Evolutionary conservation across 805 yeast species (phyloP).

Genomic region (Scheffersomyces stipitis): DNA sequence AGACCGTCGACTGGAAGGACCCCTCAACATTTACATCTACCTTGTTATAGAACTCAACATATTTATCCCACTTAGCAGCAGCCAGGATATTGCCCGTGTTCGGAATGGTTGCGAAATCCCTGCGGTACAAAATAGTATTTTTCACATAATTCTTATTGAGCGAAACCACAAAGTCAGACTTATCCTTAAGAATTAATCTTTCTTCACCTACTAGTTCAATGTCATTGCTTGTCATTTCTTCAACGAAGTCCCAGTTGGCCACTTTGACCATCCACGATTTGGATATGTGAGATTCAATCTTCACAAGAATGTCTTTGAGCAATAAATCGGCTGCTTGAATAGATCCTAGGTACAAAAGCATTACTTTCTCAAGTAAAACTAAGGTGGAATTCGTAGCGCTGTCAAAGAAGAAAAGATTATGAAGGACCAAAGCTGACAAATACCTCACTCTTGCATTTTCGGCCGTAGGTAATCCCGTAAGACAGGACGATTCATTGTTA

Average conservation of each 20-base stretch:
- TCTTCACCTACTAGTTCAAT: slow-evolving; percentile 48
- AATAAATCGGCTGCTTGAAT: slow-evolving; percentile 59
- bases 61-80: slow-evolving; percentile 1
- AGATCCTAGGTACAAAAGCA: slow-evolving; percentile 61
- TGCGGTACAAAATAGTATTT: slow-evolving; percentile 42
- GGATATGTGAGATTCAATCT: slow-evolving; percentile 53
- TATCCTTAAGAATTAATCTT: slow-evolving; percentile 44
- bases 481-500: slow-evolving; percentile 46
- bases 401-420: slow-evolving; percentile 50
- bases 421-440: slow-evolving; percentile 47
- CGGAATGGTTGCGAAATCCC: neutral
- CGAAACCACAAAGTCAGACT: slow-evolving; percentile 49
- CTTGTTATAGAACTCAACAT: slow-evolving; percentile 24
- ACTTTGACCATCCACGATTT: slow-evolving; percentile 68
- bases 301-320: slow-evolving; percentile 53
- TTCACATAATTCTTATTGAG: slow-evolving; percentile 49
- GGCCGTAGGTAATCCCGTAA: slow-evolving; percentile 24
- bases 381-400: slow-evolving; percentile 44
- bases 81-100: slow-evolving; percentile 5
- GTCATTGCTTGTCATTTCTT: slow-evolving; percentile 41
- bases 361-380: slow-evolving; percentile 48
- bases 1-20: slow-evolving; percentile 32
- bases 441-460: slow-evolving; percentile 29
- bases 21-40: slow-evolving; percentile 16
- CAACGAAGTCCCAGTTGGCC: slow-evolving; percentile 62